Percentiles rank a stretch among this genome's conserved stretches.
Conservation (phyloP, 164 flowering plant genomes). For the Annona cherimola region DNA sequence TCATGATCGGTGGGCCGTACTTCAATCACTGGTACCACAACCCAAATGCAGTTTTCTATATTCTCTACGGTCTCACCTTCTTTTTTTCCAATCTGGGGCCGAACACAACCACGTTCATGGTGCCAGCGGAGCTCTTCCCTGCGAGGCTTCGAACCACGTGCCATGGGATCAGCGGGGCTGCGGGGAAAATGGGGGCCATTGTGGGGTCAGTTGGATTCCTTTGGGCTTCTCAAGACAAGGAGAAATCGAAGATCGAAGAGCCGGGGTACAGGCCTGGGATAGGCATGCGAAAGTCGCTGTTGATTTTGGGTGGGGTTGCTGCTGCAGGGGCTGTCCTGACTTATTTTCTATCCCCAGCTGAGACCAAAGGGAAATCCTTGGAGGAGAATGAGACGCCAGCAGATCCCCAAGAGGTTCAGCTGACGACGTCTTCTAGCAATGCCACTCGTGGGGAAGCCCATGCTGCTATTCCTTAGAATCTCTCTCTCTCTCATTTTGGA, state of each 20-base stretch:
- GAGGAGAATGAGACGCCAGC: constrained; percentile 56
- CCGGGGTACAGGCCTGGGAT: constrained; percentile 18
- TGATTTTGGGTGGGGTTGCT: constrained; percentile 38
- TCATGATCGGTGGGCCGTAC: constrained; percentile 37
- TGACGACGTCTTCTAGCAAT: background rate
- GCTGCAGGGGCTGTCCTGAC: constrained; percentile 36
- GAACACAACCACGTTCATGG: constrained; percentile 61
- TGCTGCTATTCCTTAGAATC: background rate
- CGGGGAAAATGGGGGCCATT: constrained; percentile 60
- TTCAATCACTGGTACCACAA: constrained; percentile 15
- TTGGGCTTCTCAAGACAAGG: constrained; percentile 36
- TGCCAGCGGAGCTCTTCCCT: constrained; percentile 71
- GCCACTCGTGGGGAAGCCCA: background rate
- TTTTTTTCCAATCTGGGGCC: constrained; percentile 70
- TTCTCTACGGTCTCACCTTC: constrained; percentile 48
- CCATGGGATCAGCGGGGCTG: constrained; percentile 61
- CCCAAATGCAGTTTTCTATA: constrained; percentile 19
- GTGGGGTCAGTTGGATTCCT: constrained; percentile 49
- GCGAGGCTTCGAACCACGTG: constrained; percentile 65
- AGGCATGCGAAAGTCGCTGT: constrained; percentile 30
- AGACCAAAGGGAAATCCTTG: constrained; percentile 57
- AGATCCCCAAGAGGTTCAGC: background rate
- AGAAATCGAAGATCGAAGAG: background rate
- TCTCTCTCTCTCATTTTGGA: background rate
- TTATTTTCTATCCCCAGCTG: constrained; percentile 32